Conservation (phyloP, 192 early-diverging fungal species). For the Paraglomus occultum region DNA sequence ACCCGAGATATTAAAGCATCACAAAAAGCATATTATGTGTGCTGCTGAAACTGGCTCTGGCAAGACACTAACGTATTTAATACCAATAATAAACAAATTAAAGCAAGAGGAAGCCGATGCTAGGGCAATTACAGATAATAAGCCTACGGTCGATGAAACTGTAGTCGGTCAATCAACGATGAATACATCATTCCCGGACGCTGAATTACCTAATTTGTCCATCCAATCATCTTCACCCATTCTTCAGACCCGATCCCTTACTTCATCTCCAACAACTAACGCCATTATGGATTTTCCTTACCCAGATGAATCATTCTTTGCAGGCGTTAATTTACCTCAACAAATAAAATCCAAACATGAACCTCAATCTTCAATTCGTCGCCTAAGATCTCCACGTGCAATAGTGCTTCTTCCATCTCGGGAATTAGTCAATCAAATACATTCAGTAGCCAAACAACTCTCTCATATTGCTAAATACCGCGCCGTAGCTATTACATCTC, state of each 20-base stretch:
- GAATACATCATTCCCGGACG: not conserved
- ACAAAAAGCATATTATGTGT: conserved; percentile 57
- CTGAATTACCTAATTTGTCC: not conserved
- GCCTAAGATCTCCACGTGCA: conserved; percentile 75
- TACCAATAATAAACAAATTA: conserved; percentile 74
- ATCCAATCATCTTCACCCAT: no score
- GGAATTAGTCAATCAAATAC: conserved; percentile 81
- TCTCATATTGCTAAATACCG: conserved; percentile 69
- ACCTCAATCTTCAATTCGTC: conserved; percentile 46
- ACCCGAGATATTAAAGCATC: conserved; percentile 57
- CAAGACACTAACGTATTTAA: conserved; percentile 87
- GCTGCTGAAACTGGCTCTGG: conserved; percentile 92
- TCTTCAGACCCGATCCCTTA: no score
- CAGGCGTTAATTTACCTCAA: conserved; percentile 20
- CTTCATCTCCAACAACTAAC: no score
- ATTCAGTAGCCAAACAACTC: conserved; percentile 66
- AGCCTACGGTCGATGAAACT: not conserved
- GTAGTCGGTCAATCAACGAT: conserved; percentile 10
- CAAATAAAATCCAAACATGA: conserved; percentile 23
- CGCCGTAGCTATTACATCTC: conserved; percentile 57
- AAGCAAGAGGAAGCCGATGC: conserved; percentile 63
- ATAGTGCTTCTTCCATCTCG: conserved; percentile 87
- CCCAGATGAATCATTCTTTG: not conserved
- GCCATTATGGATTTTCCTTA: no score
- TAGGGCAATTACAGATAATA: not conserved